Base-by-base conservation (phyloP, 441 rosid genomes). In the Croton setiger region DNA sequence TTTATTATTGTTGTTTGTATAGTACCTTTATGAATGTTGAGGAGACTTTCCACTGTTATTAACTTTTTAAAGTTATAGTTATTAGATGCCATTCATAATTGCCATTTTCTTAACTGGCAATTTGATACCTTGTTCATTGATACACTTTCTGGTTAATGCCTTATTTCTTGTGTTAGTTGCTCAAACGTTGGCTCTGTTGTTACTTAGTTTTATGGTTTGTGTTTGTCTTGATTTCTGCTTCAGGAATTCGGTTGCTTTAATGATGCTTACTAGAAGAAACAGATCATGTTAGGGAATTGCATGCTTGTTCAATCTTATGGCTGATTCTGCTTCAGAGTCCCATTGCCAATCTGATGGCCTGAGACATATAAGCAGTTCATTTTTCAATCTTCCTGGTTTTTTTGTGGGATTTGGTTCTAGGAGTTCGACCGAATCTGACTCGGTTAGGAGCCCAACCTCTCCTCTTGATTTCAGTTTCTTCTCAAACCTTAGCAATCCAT, bases 401-500 rank as follows among this genome's bases (percentile, higher is more conserved):
- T 68, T 82, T 21, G 75, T 67, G 23, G 84, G 84, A 23, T 66
- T 69, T 72, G 66, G 73, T 20, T 63, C 78, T 49, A 81, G 74
- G 72, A 68, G 72, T 41, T 70, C 78, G 10, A 58, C 72, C 5
- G 82, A 79, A 51, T 52, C 75, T 33, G 82, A 79, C 41, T 73
- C 77, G 0, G 76, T 68, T 20, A 70, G 69, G 75, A 83, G 87
- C 70, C 89, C 89, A 33, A 81, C 86, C 37, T 81, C 86, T 75
- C 82, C 89, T 35, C 80, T 85, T 63, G 87, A 85, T 75, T 76
- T 79, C 58, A 80, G 79, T 71, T 75, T 70, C 60, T 81, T 81
- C 74, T 64, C 82, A 21, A 68, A 66, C 67, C 81, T 79, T 47
- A 76, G 84, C 70, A 78, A 80, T 72, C 78, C 83, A 41, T 83